Evolutionary conservation across 345 rosid species (phyloP), one percentile per base, ranked within the genome.

Genomic region (Acer negundo): DNA sequence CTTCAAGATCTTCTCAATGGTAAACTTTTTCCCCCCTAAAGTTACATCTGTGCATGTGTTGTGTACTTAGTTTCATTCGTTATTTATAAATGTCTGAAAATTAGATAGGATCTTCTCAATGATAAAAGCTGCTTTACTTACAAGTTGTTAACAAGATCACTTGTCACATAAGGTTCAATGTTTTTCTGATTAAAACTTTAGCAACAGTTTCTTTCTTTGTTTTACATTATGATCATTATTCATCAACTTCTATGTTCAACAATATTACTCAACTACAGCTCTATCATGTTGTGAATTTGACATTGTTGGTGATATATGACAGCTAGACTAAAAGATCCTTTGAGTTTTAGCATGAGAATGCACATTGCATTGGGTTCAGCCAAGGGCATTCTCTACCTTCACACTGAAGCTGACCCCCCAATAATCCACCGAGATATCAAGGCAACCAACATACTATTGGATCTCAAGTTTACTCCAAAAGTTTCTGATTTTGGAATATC

Each of bases 401-500:
- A 88, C 63, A 85, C 79, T 10, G 91, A 86, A 75, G 91, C 90
- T 13, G 83, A 88, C 55, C 91, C 90, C 17, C 90, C 89, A 22
- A 85, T 88, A 72, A 84, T 88, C 49, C 88, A 88, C 38, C 78
- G 87, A 64, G 87, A 88, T 70, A 85, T 88, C 56, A 88, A 88
- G 75, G 86, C 89, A 42, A 86, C 78, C 77, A 88, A 88, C 85
- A 86, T 88, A 70, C 77, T 86, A 40, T 64, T 88, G 69, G 92
- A 88, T 72, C 76, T 46, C 59, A 83, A 75, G 65, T 66, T 86
- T 38, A 86, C 77, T 71, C 82, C 90, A 72, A 88, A 88, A 83
- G 91, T 88, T 74, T 83, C 88, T 55, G 90, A 85, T 77, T 88
- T 88, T 49, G 90, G 91, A 68, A 85, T 88, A 73, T 88, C 90